A percentile compares a stretch with the other conserved stretches of the same genome.
phyloP scores from a whole-genome alignment of 192 early-diverging fungal species.

The Linnemannia schmuckeri region DNA sequence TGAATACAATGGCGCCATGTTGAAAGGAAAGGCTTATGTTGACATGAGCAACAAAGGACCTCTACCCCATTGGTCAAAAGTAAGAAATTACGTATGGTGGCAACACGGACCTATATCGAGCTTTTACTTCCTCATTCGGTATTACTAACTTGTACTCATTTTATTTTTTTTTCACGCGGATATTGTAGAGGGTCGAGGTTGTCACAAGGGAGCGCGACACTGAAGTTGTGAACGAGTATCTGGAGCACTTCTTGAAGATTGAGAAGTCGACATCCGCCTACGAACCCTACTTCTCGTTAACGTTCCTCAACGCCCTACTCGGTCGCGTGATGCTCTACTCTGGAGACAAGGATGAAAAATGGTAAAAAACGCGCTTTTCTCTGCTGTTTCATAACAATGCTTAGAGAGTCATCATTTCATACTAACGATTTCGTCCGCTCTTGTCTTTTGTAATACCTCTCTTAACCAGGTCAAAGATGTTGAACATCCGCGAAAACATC shows the following conservation, averaged over 20 bases:
- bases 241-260: slow-evolving; percentile 23
- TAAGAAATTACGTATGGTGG: background rate
- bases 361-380: slow-evolving; percentile 8
- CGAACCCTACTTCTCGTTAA: slow-evolving; percentile 23
- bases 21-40: slow-evolving; percentile 6
- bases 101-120: background rate
- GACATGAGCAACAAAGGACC: background rate
- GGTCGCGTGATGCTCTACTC: slow-evolving; percentile 39
- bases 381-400: background rate
- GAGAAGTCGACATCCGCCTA: slow-evolving; percentile 23
- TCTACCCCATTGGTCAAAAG: slow-evolving; percentile 20
- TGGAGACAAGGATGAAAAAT: slow-evolving; percentile 32
- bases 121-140: background rate
- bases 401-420: background rate
- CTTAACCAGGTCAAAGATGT: slow-evolving; percentile 22
- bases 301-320: slow-evolving; percentile 25
- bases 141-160: background rate
- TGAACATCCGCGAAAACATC: background rate
- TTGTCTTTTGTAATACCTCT: background rate
- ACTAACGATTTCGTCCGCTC: background rate
- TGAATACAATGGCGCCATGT: slow-evolving; percentile 1
- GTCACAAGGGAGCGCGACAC: slow-evolving; percentile 21
- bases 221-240: slow-evolving; percentile 22
- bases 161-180: background rate
- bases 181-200: slow-evolving; percentile 21